These are phyloP conservation scores for Boehmeria nivea DNA, from an alignment of 306 rosid genomes.

Conservation along the genomic window DNA sequence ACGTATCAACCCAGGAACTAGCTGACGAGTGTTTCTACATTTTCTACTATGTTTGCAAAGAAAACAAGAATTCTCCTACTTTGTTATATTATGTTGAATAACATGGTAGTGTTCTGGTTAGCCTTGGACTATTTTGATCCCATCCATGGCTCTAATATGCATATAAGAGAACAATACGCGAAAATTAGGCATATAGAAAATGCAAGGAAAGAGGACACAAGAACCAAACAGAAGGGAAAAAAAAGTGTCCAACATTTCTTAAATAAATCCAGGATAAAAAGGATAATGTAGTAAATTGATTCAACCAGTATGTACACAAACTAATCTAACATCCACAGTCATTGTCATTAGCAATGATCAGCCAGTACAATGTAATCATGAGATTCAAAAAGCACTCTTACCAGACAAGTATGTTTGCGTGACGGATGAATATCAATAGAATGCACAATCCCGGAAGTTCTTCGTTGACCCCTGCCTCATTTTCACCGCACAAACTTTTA, in stretches of 20 bases:
- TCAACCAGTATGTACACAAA: too few species aligned
- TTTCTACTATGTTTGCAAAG: too few species aligned
- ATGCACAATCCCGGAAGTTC: conserved; percentile 72
- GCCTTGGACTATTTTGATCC: neutral
- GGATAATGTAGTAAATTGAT: too few species aligned
- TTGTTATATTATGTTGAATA: neutral
- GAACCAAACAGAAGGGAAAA: neutral
- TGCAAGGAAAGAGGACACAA: neutral
- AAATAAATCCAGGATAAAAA: too few species aligned
- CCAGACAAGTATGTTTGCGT: conserved; percentile 86
- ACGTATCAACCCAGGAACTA: too few species aligned
- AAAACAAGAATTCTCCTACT: neutral
- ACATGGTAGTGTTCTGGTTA: neutral
- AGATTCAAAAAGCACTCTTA: conserved; percentile 25
- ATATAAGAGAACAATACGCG: neutral
- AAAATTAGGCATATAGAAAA: neutral
- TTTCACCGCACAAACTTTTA: neutral
- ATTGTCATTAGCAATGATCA: too few species aligned
- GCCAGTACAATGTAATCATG: neutral
- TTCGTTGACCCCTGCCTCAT: conserved; percentile 60
- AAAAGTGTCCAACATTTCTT: too few species aligned
- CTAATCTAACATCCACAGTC: too few species aligned
- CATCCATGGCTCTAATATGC: neutral
- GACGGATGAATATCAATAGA: conserved; percentile 88
- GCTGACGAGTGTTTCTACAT: too few species aligned